Evolutionary conservation across 306 rosid genomes (phyloP).

Genomic region (Lathyrus tuberosus): DNA sequence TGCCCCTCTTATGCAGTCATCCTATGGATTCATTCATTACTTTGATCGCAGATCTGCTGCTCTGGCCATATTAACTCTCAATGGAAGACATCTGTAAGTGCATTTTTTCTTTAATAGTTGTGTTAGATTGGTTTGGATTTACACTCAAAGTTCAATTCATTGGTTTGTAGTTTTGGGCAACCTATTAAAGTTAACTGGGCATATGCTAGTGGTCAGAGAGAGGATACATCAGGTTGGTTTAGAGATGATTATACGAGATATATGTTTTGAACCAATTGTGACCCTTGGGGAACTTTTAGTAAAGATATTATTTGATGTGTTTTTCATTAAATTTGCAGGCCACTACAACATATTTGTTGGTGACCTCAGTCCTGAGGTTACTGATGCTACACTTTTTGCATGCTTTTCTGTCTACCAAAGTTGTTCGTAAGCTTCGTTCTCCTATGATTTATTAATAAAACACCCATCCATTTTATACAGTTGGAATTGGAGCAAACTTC

Average conservation of each 20-base stretch:
- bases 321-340: slow-evolving; percentile 58
- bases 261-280: slow-evolving; percentile 1
- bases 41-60: slow-evolving; percentile 97
- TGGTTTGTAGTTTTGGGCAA: slow-evolving; percentile 85
- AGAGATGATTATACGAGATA: slow-evolving; percentile 3
- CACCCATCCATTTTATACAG: slow-evolving; percentile 4
- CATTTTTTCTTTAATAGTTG: background rate
- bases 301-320: slow-evolving; percentile 22
- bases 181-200: slow-evolving; percentile 99
- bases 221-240: slow-evolving; percentile 89
- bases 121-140: slow-evolving; percentile 30
- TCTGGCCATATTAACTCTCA: slow-evolving; percentile 86
- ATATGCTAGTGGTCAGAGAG: slow-evolving; percentile 97
- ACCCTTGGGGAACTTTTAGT: slow-evolving; percentile 14
- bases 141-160: slow-evolving; percentile 34
- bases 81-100: slow-evolving; percentile 96
- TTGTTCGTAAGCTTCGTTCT: slow-evolving; percentile 90
- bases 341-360: slow-evolving; percentile 97
- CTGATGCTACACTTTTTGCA: slow-evolving; percentile 94
- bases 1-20: slow-evolving; percentile 70
- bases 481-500: slow-evolving; percentile 18
- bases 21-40: slow-evolving; percentile 95
- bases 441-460: slow-evolving; percentile 14
- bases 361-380: slow-evolving; percentile 98
- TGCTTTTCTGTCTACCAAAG: slow-evolving; percentile 91